These are phyloP conservation scores for Diaporthe batatas DNA, from an alignment of 2,329 filamentous ascomycete genomes.

Conservation along the genomic window DNA sequence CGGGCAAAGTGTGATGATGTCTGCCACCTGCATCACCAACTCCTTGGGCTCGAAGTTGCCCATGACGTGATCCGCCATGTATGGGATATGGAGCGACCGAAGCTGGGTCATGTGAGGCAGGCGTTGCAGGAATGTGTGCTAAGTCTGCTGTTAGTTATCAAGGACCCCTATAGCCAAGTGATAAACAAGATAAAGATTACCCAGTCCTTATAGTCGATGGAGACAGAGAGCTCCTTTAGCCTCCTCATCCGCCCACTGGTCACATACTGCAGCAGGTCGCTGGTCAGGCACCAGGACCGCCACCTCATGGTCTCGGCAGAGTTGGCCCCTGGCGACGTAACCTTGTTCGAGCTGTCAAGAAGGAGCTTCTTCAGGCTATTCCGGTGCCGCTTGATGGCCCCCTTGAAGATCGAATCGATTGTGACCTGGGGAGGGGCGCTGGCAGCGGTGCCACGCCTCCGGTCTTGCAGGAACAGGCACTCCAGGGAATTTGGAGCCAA, in stretches of 20 bases:
- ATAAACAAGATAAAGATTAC: slow-evolving; percentile 60
- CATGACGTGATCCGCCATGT: slow-evolving; percentile 73
- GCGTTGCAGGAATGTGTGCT: slow-evolving; percentile 84
- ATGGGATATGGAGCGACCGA: slow-evolving; percentile 77
- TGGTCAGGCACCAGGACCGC: slow-evolving; percentile 78
- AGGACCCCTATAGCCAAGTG: neutral
- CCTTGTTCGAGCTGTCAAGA: slow-evolving; percentile 76
- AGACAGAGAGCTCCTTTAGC: slow-evolving; percentile 78
- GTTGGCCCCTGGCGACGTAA: slow-evolving; percentile 51
- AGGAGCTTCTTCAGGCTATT: slow-evolving; percentile 79
- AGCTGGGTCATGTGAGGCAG: slow-evolving; percentile 79
- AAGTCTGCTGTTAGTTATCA: slow-evolving; percentile 40
- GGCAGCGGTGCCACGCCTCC: slow-evolving; percentile 58
- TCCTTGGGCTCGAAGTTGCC: slow-evolving; percentile 72
- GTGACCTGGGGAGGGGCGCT: slow-evolving; percentile 65
- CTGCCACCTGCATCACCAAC: slow-evolving; percentile 80
- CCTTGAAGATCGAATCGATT: slow-evolving; percentile 78
- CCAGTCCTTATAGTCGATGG: slow-evolving; percentile 83
- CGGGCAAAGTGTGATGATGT: slow-evolving; percentile 81
- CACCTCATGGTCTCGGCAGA: slow-evolving; percentile 62
- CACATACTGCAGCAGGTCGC: slow-evolving; percentile 78
- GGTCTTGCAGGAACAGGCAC: slow-evolving; percentile 81
- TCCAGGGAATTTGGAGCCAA: slow-evolving; percentile 85
- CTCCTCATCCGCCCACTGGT: slow-evolving; percentile 81
- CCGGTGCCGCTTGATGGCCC: slow-evolving; percentile 78